These are phyloP conservation scores for Phytopythium boreale DNA, from an alignment of 352 stramenopile species.

Conservation along the genomic window DNA sequence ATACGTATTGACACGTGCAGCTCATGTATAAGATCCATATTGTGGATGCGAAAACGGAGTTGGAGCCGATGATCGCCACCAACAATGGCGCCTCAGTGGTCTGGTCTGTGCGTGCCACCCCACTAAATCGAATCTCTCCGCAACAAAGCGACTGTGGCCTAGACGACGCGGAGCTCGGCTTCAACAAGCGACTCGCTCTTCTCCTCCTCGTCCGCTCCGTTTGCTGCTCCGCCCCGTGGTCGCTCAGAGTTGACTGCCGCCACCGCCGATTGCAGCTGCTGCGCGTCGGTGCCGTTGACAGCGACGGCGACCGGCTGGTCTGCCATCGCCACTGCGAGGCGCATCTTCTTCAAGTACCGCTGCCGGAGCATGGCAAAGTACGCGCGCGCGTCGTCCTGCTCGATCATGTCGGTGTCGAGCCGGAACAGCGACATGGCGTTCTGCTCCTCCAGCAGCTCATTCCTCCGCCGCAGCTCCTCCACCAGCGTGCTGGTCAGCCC, in stretches of 20 bases:
- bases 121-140: too few relatives aligned
- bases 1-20: too few relatives aligned
- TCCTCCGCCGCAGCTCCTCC: conserved; percentile 54
- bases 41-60: too few relatives aligned
- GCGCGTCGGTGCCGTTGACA: background rate
- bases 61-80: too few relatives aligned
- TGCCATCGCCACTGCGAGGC: conserved; percentile 15
- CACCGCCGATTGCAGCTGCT: too few relatives aligned
- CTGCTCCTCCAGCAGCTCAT: conserved; percentile 69
- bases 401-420: conserved; percentile 40
- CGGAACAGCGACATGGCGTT: conserved; percentile 69
- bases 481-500: conserved; percentile 33
- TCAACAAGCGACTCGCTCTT: background rate
- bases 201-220: conserved; percentile 3
- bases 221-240: background rate
- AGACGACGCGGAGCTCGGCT: background rate
- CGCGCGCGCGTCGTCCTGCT: conserved; percentile 46
- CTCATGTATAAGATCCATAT: too few relatives aligned
- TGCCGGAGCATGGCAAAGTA: conserved; percentile 47
- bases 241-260: background rate
- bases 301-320: background rate
- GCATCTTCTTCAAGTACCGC: conserved; percentile 54
- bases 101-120: too few relatives aligned
- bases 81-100: too few relatives aligned
- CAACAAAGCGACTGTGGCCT: too few relatives aligned